Conservation (phyloP, 306 rosid species). For the Inga oerstediana region DNA sequence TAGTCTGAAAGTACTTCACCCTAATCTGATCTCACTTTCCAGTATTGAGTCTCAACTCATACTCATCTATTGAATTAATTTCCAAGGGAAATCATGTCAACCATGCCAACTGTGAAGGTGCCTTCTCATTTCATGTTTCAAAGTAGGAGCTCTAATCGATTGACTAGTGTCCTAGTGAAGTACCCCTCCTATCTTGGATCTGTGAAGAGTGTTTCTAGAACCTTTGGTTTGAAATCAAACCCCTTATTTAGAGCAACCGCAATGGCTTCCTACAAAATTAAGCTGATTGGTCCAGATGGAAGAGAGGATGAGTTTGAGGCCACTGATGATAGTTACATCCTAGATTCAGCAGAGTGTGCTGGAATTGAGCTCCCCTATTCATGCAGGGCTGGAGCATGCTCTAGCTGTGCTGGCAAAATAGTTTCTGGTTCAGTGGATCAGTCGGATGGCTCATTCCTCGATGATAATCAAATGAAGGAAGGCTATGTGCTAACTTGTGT, state of each 20-base stretch:
- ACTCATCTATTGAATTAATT: slow-evolving; percentile 31
- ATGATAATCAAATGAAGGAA: slow-evolving; percentile 57
- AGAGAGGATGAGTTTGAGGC: slow-evolving; percentile 67
- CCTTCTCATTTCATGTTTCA: slow-evolving; percentile 53
- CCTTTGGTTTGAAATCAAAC: slow-evolving; percentile 67
- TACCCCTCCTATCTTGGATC: slow-evolving; percentile 53
- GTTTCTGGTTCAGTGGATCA: slow-evolving; percentile 68
- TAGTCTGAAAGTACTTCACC: slow-evolving; percentile 2
- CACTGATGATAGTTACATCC: slow-evolving; percentile 63
- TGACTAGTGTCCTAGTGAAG: slow-evolving; percentile 37
- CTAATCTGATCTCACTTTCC: not conserved
- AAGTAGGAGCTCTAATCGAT: slow-evolving; percentile 28
- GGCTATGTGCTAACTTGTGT: slow-evolving; percentile 71
- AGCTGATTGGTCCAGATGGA: slow-evolving; percentile 66
- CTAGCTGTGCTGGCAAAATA: slow-evolving; percentile 70
- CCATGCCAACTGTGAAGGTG: slow-evolving; percentile 52
- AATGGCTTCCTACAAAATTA: slow-evolving; percentile 73
- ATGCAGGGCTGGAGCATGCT: slow-evolving; percentile 84
- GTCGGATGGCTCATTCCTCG: slow-evolving; percentile 74
- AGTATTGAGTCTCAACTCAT: not conserved
- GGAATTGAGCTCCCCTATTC: slow-evolving; percentile 78
- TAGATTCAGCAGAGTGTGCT: slow-evolving; percentile 76
- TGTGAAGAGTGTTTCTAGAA: slow-evolving; percentile 43
- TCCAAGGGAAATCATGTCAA: slow-evolving; percentile 54
- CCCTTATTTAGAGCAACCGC: slow-evolving; percentile 49